Base-by-base conservation (phyloP, 257 asterid genomes). In the Salvia splendens region DNA sequence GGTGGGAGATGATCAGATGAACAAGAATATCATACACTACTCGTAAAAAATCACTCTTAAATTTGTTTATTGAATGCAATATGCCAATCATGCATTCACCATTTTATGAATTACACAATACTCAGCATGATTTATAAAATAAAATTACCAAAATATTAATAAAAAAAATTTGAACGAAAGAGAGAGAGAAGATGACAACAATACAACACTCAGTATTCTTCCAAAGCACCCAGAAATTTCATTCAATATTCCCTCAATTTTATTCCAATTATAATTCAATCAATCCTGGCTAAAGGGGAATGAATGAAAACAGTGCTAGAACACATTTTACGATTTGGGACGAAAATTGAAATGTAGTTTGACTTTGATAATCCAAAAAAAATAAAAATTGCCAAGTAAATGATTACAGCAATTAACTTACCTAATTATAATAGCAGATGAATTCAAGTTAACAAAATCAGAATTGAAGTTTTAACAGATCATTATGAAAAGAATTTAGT, bases 361-460 rank as follows among this genome's bases (percentile, higher is more conserved):
- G 84, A 76, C 70, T 76, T 64, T 55, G 75, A 70, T 69, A 53
- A 47, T 64, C 54, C 20, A 64, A 60, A 56, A 67, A 24, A 24
- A 24, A 24, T 24, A 24, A 24, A 24, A 24, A 38, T 42, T 68
- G 70, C 43, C 20, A 14, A 56, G 70, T 45, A 69, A 64, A 20
- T 57, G 53, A 24, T 52, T 68, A 55, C 75, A 62, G 78, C 80
- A 36, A 67, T 60, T 63, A 71, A 58, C 75, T 65, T 76, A 75
- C 84, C 63, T 76, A 75, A 75, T 62, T 75, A 75, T 73, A 64
- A 50, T 60, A 63, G 70, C 61, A 32, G 69, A 16, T 60, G 72
- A 62, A 62, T 51, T 70, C 68, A 60, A 64, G 67, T 50, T 71
- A 71, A 65, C 15, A 61, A 73, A 69, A 50, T 24, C 73, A 20